Evolutionary conservation across 2,329 filamentous ascomycete genomes (phyloP), one percentile per base, ranked within the genome.

Genomic region (Apiospora koreana): DNA sequence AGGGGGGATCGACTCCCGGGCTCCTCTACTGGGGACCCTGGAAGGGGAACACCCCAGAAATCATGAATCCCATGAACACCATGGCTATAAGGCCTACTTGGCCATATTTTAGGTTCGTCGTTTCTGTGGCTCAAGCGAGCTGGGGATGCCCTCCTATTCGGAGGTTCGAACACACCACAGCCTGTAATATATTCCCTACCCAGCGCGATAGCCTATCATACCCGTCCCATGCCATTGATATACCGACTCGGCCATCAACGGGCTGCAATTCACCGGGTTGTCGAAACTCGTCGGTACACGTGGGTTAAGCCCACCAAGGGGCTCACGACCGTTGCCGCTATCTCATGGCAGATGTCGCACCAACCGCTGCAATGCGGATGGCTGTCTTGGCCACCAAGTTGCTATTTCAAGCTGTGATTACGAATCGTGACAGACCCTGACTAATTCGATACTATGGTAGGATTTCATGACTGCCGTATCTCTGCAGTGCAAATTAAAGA

Each of bases 391-490:
- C 35, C 45, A 31, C 35, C 65, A 42, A 35, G 21, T 21, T 35
- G 31, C 46, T 62, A 62, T 62, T 38, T 38, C 31, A n/a, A 23
- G 31, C 12, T n/a, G 21, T 4, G n/a, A 66, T 43, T 25, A 66
- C 65, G 28, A 66, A 66, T 28, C 43, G 28, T 45, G 65, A 45
- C 45, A 28, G 35, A 23, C 48, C 68, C 67, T 54, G 28, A 62
- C 46, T 43, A 16, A 41, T 28, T 38, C 8, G 43, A 25, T n/a
- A 21, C 43, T 8, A 21, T 43, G 35, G n/a, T 72, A 92, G 90
- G 90, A 91, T 73, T 94, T 94, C 80, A 93, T 94, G 91, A 92
- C 90, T n/a, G 85, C 86, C 2, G 86, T 94, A 18, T 89, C 91
- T 14, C 81, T 90, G 42, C 87, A 93, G 75, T 92, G 91, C 81